A percentile compares a stretch with the other conserved stretches of the same genome.
Conservation (phyloP, 306 rosid species). For the Lablab purpureus region DNA sequence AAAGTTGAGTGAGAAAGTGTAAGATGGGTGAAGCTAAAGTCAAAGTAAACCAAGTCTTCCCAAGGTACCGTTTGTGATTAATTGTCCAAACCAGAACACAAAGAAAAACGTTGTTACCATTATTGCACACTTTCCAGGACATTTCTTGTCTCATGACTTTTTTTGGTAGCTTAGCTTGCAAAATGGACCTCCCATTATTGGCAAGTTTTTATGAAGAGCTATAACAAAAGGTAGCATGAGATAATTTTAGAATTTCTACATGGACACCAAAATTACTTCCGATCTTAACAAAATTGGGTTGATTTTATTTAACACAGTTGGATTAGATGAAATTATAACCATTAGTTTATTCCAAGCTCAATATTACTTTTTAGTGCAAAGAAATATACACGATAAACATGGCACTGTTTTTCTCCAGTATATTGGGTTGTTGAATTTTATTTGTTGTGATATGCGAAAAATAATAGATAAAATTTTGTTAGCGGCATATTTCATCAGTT, state of each 20-base stretch:
- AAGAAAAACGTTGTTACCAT: conserved; percentile 2
- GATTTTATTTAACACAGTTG: background rate
- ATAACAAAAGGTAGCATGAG: background rate
- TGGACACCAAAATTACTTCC: background rate
- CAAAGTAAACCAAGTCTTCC: conserved; percentile 3
- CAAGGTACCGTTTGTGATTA: background rate
- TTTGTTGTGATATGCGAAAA: background rate
- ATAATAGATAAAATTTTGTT: background rate
- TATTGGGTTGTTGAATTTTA: background rate
- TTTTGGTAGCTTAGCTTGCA: background rate
- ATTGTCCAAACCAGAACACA: background rate
- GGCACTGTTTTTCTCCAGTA: background rate
- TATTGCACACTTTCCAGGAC: conserved; percentile 8
- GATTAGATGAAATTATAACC: background rate
- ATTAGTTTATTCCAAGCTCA: no score
- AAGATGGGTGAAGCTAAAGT: background rate
- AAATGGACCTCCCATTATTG: background rate
- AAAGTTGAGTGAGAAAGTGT: background rate
- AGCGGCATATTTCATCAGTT: background rate
- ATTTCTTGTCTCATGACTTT: conserved; percentile 1
- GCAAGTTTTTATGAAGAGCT: background rate
- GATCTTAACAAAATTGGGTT: background rate
- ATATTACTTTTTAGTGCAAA: background rate
- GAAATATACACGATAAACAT: background rate
- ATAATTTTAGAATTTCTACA: background rate